phyloP scores from a whole-genome alignment of 148 eudicot genomes.

The Polygonum aviculare region DNA sequence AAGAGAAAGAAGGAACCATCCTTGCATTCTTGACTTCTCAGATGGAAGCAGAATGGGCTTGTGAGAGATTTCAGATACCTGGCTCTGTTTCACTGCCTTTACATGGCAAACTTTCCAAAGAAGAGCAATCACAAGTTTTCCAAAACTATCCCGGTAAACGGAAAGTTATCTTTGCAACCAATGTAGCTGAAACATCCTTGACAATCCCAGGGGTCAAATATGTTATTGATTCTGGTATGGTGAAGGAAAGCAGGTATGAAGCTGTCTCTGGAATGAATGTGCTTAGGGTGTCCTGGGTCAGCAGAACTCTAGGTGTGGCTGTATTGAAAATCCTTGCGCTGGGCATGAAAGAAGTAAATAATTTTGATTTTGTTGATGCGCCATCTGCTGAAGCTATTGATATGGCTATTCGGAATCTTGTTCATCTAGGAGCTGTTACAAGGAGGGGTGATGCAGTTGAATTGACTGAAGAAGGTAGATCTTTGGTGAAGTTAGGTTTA shows the following conservation, averaged over 20 bases:
- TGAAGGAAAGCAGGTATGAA: slow-evolving; percentile 69
- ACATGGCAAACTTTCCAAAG: slow-evolving; percentile 65
- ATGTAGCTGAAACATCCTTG: slow-evolving; percentile 86
- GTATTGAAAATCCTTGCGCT: slow-evolving; percentile 25
- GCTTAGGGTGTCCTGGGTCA: slow-evolving; percentile 54
- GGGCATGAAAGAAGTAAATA: slow-evolving; percentile 23
- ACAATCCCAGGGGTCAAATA: slow-evolving; percentile 81
- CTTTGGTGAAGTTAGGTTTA: slow-evolving; percentile 58
- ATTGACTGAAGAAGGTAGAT: slow-evolving; percentile 47
- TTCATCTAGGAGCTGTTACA: slow-evolving; percentile 64
- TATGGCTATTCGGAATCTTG: slow-evolving; percentile 69
- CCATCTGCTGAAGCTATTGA: slow-evolving; percentile 53
- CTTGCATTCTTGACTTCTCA: slow-evolving; percentile 83
- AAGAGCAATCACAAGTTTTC: slow-evolving; percentile 57
- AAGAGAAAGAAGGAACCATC: slow-evolving; percentile 59
- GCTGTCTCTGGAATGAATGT: slow-evolving; percentile 75
- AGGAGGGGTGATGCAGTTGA: slow-evolving; percentile 30
- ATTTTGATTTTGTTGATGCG: slow-evolving; percentile 76
- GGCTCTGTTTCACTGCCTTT: slow-evolving; percentile 44
- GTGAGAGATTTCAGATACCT: slow-evolving; percentile 39
- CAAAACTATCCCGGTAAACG: slow-evolving; percentile 48
- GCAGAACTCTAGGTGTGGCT: slow-evolving; percentile 86
- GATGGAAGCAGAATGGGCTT: slow-evolving; percentile 80
- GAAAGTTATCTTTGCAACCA: slow-evolving; percentile 72
- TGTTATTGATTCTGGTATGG: slow-evolving; percentile 86